A percentile compares a stretch with the other conserved stretches of the same genome.
Evolutionary conservation across 148 eudicot genomes (phyloP).

Genomic region (Agrostemma githago): DNA sequence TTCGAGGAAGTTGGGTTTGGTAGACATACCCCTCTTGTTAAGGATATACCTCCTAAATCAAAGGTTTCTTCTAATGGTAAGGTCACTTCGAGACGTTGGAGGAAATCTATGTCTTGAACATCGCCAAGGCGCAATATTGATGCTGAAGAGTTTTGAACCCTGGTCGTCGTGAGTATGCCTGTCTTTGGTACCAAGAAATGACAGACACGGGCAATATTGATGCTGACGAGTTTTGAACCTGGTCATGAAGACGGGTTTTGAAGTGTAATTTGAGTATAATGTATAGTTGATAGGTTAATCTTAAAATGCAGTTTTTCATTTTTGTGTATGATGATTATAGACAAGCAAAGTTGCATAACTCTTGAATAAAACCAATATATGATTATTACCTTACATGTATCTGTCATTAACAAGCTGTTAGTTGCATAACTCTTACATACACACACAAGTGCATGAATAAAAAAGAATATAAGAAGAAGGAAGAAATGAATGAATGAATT

Average conservation of each 20-base stretch:
- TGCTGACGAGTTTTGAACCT: not conserved
- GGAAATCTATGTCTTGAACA: constrained; percentile 57
- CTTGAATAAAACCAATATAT: too few relatives aligned
- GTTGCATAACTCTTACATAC: constrained; percentile 21
- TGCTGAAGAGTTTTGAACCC: too few relatives aligned
- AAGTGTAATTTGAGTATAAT: too few relatives aligned
- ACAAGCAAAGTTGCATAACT: too few relatives aligned
- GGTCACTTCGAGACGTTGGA: constrained; percentile 42
- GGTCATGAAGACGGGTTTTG: not conserved
- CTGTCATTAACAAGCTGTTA: constrained; percentile 45
- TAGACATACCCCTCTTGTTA: constrained; percentile 38
- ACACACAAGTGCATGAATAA: constrained; percentile 18
- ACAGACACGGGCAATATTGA: not conserved
- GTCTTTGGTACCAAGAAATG: too few relatives aligned
- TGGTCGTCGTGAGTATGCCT: too few relatives aligned
- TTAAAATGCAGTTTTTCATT: too few relatives aligned
- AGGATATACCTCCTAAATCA: constrained; percentile 18
- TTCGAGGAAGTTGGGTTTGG: constrained; percentile 35
- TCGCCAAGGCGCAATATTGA: not conserved
- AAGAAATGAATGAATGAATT: constrained; percentile 4
- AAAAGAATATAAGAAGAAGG: constrained; percentile 19
- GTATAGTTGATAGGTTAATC: too few relatives aligned
- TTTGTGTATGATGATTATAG: too few relatives aligned
- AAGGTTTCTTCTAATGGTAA: constrained; percentile 33
- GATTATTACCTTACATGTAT: constrained; percentile 15